Percentiles rank a stretch among this genome's conserved stretches.
These are phyloP conservation scores for Aurinia saxatilis DNA, from an alignment of 345 rosid species.

Conservation along the genomic window DNA sequence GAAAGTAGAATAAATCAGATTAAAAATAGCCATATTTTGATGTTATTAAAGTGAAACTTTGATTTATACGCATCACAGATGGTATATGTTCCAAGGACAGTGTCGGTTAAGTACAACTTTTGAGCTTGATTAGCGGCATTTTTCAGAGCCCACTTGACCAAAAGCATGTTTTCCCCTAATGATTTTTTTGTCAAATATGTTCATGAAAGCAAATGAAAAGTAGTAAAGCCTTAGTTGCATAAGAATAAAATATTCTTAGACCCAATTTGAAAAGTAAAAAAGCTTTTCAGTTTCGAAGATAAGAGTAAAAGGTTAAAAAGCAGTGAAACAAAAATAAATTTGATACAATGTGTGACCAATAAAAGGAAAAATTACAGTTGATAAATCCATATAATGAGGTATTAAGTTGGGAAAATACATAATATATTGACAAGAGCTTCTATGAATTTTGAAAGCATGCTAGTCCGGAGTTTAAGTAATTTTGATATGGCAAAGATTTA, in stretches of 20 bases:
- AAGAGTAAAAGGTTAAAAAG: not conserved
- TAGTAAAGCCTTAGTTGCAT: slow-evolving; percentile 2
- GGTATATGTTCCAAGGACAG: not conserved
- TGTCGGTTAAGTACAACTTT: slow-evolving; percentile 21
- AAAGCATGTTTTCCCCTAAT: slow-evolving; percentile 20
- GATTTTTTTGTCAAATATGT: slow-evolving; percentile 11
- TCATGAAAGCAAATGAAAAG: slow-evolving; percentile 16
- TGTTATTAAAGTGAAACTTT: not conserved
- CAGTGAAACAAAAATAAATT: not conserved
- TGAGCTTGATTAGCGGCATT: slow-evolving; percentile 28
- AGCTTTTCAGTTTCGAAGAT: not conserved
- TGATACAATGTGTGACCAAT: too few relatives aligned
- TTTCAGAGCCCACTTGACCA: slow-evolving; percentile 16
- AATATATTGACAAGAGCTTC: too few relatives aligned
- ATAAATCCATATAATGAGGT: not conserved
- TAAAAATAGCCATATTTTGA: not conserved
- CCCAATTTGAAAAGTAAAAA: not conserved
- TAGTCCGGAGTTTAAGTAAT: too few relatives aligned
- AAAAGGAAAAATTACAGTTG: too few relatives aligned
- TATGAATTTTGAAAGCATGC: too few relatives aligned
- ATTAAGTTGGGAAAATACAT: too few relatives aligned
- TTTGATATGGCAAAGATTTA: not conserved
- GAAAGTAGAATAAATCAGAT: not conserved
- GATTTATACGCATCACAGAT: not conserved
- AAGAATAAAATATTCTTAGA: not conserved